Evolutionary conservation across 257 asterid genomes (phyloP).

Genomic region (Plantago elongata): DNA sequence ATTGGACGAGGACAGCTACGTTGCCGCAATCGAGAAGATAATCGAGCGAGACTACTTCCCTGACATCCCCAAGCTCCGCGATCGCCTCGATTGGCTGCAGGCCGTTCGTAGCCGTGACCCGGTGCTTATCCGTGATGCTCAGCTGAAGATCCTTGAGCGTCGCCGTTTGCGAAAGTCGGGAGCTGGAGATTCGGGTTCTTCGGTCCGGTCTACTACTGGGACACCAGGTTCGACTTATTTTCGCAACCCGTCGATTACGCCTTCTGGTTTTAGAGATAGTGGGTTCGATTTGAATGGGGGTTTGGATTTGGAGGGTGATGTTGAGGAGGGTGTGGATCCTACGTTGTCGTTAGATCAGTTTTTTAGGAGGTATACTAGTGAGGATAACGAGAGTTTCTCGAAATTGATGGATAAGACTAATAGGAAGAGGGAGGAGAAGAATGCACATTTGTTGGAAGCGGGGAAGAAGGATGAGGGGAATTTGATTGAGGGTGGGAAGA

Average conservation of each 20-base stretch:
- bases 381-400: conserved; percentile 84
- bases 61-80: conserved; percentile 85
- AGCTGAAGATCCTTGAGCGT: conserved; percentile 85
- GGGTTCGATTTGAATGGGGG: conserved; percentile 20
- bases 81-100: conserved; percentile 94
- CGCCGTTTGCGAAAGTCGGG: conserved; percentile 51
- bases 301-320: conserved; percentile 25
- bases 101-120: conserved; percentile 78
- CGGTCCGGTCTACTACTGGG: conserved; percentile 33
- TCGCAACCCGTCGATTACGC: conserved; percentile 63
- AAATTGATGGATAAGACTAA: conserved; percentile 65
- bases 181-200: conserved; percentile 14
- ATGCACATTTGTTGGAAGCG: conserved; percentile 63
- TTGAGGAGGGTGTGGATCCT: conserved; percentile 35
- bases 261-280: conserved; percentile 33
- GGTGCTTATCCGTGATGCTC: conserved; percentile 81
- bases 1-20: conserved; percentile 80
- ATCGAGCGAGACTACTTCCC: conserved; percentile 95
- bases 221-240: conserved; percentile 76
- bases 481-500: conserved; percentile 48
- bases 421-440: conserved; percentile 70
- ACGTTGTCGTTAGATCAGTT: conserved; percentile 66
- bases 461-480: conserved; percentile 31
- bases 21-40: conserved; percentile 84
- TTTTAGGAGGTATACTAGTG: conserved; percentile 81